Conservation (phyloP, 2,329 filamentous ascomycete genomes). For the Chaetomium strumarium region DNA sequence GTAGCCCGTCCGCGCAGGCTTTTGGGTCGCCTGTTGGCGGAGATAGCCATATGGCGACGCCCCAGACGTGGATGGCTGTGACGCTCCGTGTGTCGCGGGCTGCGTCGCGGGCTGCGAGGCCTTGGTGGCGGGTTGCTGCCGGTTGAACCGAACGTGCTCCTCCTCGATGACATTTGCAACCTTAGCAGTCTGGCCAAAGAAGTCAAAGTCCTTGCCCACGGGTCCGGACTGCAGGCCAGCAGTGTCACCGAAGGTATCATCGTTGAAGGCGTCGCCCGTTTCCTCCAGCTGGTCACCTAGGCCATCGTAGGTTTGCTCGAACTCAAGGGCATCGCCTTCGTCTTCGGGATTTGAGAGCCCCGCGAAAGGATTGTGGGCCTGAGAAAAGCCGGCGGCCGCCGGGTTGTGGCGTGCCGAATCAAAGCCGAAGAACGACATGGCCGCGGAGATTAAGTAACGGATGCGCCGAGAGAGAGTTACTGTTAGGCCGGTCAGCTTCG, state of each 20-base stretch:
- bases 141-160: conserved; percentile 78
- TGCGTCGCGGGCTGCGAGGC: conserved; percentile 32
- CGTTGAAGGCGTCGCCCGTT: conserved; percentile 89
- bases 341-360: conserved; percentile 63
- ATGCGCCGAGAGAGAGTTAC: conserved; percentile 11
- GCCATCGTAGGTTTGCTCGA: conserved; percentile 96
- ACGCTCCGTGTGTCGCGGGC: conserved; percentile 22
- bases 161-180: conserved; percentile 82
- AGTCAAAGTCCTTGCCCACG: conserved; percentile 93
- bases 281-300: conserved; percentile 87
- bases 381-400: conserved; percentile 73
- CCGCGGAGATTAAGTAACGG: conserved; percentile 13
- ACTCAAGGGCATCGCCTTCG: conserved; percentile 61
- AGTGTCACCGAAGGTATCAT: conserved; percentile 76
- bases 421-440: conserved; percentile 92
- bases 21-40: conserved; percentile 38
- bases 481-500: conserved; percentile 2
- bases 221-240: conserved; percentile 38
- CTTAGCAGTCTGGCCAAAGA: conserved; percentile 87
- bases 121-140: conserved; percentile 59
- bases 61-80: conserved; percentile 29
- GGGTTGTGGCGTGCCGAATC: conserved; percentile 65
- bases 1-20: conserved; percentile 74
- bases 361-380: conserved; percentile 80
- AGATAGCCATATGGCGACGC: conserved; percentile 34